phyloP scores from a whole-genome alignment of 108 stramenopile species.

The Skeletonema marinoi region DNA sequence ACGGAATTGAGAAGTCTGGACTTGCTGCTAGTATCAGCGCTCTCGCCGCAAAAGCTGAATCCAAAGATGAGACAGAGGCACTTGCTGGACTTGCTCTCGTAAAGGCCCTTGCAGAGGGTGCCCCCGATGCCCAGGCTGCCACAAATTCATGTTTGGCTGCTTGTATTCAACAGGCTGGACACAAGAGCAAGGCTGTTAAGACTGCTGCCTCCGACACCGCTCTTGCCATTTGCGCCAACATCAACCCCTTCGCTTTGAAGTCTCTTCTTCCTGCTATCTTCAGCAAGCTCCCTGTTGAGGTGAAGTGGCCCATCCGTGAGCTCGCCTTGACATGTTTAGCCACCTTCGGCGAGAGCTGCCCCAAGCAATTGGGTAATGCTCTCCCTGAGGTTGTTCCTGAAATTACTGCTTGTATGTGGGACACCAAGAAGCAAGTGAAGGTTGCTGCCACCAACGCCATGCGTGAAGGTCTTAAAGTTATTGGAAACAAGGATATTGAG shows the following conservation, averaged over 20 bases:
- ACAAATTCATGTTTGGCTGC: slow-evolving; percentile 75
- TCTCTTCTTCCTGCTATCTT: slow-evolving; percentile 84
- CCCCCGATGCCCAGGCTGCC: slow-evolving; percentile 77
- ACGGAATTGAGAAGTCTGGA: slow-evolving; percentile 85
- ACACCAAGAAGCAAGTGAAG: slow-evolving; percentile 98
- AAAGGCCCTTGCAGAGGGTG: slow-evolving; percentile 74
- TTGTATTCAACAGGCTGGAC: slow-evolving; percentile 69
- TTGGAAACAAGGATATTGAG: slow-evolving; percentile 99
- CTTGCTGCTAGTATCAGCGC: slow-evolving; percentile 67
- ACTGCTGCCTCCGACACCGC: slow-evolving; percentile 68
- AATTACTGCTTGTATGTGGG: slow-evolving; percentile 96
- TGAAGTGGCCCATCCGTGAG: slow-evolving; percentile 89
- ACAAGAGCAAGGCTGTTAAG: slow-evolving; percentile 69
- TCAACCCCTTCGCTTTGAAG: slow-evolving; percentile 90
- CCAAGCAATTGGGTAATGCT: slow-evolving; percentile 84
- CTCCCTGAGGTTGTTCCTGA: slow-evolving; percentile 94
- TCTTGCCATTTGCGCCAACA: slow-evolving; percentile 81
- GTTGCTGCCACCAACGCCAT: slow-evolving; percentile 91
- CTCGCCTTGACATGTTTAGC: slow-evolving; percentile 82
- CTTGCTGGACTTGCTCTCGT: slow-evolving; percentile 73
- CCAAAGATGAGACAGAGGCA: slow-evolving; percentile 82
- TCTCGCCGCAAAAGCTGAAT: slow-evolving; percentile 74
- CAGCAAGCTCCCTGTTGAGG: slow-evolving; percentile 77
- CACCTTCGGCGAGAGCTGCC: slow-evolving; percentile 66
- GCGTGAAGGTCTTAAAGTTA: slow-evolving; percentile 89